Evolutionary conservation across 306 rosid genomes (phyloP), one percentile per base, ranked within the genome.

Genomic region (Gastrolobium bilobum): DNA sequence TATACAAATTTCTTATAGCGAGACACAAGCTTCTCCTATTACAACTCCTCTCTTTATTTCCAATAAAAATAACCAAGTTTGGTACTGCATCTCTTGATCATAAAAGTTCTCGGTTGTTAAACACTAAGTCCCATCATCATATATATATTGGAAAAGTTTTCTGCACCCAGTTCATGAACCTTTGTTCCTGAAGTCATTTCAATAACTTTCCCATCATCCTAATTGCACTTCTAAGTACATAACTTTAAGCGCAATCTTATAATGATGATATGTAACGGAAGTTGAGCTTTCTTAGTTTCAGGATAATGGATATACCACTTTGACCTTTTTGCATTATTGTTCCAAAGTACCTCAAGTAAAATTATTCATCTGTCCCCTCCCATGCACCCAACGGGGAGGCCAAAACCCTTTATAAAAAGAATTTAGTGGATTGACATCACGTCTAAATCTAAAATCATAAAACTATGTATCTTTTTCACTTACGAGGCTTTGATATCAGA

Each of bases 341-440:
- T 4, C 35, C 42, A 10, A 13, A 33, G 29, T 58, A 5, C 20
- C 14, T n/a, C 38, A 15, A 30, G 10, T 6, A 54, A 63, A 71
- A 46, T 67, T 63, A 46, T 47, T 43, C 6, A 8, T 8, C 3
- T 38, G 14, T 73, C 40, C 70, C 71, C 78, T 83, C 58, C 40
- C 83, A 78, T 77, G 76, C 83, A 79, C 81, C 78, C 64, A 33
- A 80, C 34, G n/a, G n/a, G n/a, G n/a, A n/a, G n/a, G n/a, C n/a
- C n/a, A n/a, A n/a, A n/a, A n/a, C n/a, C n/a, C n/a, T n/a, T n/a
- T n/a, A n/a, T n/a, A n/a, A n/a, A n/a, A n/a, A n/a, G n/a, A n/a
- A n/a, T n/a, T n/a, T n/a, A n/a, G n/a, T n/a, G n/a, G n/a, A n/a
- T n/a, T n/a, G n/a, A n/a, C n/a, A n/a, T n/a, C n/a, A n/a, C n/a